Evolutionary conservation across 768 basidiomycete genomes (phyloP).

Genomic region (Boletus eberwhitei): DNA sequence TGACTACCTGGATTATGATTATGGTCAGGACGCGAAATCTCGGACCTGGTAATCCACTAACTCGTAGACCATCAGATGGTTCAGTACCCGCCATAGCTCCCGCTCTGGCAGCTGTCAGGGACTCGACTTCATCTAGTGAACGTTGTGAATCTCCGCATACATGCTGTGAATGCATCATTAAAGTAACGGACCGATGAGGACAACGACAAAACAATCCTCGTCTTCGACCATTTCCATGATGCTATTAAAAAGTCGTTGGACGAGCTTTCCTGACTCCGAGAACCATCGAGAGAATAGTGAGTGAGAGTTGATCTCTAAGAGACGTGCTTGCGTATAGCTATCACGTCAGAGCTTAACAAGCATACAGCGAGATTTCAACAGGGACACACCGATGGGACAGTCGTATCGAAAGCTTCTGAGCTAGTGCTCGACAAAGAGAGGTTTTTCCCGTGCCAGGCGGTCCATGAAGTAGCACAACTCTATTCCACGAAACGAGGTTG

Average conservation of each 20-base stretch:
- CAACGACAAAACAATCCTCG: constrained; percentile 86
- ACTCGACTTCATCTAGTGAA: constrained; percentile 88
- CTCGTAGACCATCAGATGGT: constrained; percentile 90
- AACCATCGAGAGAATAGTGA: constrained; percentile 99
- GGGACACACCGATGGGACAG: constrained; percentile 69
- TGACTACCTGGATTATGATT: constrained; percentile 78
- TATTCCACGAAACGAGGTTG: constrained; percentile 94
- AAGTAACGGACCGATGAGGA: constrained; percentile 72
- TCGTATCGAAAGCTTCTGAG: constrained; percentile 92
- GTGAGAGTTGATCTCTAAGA: constrained; percentile 97
- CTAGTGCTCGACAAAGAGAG: constrained; percentile 87
- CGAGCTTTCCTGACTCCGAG: constrained; percentile 97
- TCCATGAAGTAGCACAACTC: constrained; percentile 90
- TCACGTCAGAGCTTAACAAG: neutral
- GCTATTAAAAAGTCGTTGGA: constrained; percentile 85
- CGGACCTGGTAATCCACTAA: constrained; percentile 33
- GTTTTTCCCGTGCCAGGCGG: constrained; percentile 99
- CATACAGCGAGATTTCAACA: neutral
- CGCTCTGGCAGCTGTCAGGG: constrained; percentile 89
- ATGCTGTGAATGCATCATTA: neutral
- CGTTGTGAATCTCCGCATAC: constrained; percentile 4
- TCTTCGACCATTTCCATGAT: constrained; percentile 93
- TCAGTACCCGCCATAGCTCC: constrained; percentile 95
- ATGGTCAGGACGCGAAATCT: neutral
- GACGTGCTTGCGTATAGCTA: constrained; percentile 82